Evolutionary conservation across 441 rosid species (phyloP).

Genomic region (Eutrema salsugineum): DNA sequence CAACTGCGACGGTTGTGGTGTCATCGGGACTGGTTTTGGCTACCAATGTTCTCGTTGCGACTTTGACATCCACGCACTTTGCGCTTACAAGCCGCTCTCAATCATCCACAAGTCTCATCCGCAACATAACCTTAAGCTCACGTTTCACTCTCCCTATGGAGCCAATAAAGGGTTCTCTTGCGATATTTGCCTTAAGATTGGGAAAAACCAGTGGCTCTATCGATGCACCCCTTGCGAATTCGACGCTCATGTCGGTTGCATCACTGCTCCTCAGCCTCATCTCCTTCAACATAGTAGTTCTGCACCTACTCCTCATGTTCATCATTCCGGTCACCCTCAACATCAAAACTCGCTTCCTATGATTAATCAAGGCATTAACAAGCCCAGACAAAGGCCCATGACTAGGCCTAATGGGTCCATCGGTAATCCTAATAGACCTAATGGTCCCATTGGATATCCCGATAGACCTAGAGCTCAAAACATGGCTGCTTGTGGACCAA

Average conservation of each 20-base stretch:
- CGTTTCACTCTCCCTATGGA: conserved; percentile 45
- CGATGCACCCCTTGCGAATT: conserved; percentile 50
- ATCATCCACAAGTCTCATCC: conserved; percentile 38
- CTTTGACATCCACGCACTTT: conserved; percentile 28
- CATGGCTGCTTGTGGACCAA: background rate
- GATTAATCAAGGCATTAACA: background rate
- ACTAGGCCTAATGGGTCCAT: background rate
- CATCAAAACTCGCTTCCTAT: conserved; percentile 5
- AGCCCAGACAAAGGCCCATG: conserved; percentile 1
- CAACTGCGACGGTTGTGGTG: conserved; percentile 31
- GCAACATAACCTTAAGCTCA: conserved; percentile 39
- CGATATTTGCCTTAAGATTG: conserved; percentile 42
- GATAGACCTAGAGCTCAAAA: background rate
- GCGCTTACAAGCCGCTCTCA: conserved; percentile 43
- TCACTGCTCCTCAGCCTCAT: conserved; percentile 4
- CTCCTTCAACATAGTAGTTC: conserved; percentile 29
- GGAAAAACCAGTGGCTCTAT: conserved; percentile 58
- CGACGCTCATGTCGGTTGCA: conserved; percentile 54
- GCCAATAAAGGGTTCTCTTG: conserved; percentile 47
- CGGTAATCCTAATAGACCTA: background rate
- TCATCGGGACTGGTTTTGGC: conserved; percentile 30
- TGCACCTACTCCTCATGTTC: conserved; percentile 5
- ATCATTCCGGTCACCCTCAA: background rate
- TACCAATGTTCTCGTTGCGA: conserved; percentile 32
- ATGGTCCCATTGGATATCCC: background rate